Conservation (phyloP, 306 rosid genomes). For the Mucuna pruriens region DNA sequence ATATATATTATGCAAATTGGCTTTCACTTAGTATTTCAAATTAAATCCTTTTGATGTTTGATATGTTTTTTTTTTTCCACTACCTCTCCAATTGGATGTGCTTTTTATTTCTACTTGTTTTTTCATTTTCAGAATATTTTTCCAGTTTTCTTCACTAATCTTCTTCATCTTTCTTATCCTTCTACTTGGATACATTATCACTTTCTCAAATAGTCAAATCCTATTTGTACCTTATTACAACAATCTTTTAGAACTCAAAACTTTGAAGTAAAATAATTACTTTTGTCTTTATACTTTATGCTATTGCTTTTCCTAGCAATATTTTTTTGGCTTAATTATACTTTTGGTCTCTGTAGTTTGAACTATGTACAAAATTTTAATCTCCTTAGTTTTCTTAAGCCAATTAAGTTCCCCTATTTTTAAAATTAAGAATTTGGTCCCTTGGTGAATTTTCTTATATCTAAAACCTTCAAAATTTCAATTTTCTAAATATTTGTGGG, state of each 20-base stretch:
- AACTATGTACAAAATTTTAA: background rate
- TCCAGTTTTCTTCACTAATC: background rate
- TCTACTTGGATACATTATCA: background rate
- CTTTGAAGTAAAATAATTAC: background rate
- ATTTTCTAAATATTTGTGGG: background rate
- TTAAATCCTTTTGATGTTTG: slow-evolving; percentile 1
- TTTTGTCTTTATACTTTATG: background rate
- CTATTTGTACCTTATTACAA: background rate
- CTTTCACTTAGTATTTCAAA: background rate
- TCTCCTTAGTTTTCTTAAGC: background rate
- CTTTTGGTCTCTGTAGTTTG: background rate
- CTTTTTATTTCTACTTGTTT: background rate
- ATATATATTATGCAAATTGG: background rate
- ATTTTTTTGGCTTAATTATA: background rate
- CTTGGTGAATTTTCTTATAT: background rate
- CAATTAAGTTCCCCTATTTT: background rate
- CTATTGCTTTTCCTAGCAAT: slow-evolving; percentile 4
- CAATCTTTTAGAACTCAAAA: background rate
- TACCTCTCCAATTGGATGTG: background rate
- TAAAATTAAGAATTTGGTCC: background rate
- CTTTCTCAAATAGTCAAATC: background rate
- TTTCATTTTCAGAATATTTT: slow-evolving; percentile 5
- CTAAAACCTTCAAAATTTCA: background rate
- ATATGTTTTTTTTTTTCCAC: slow-evolving; percentile 6
- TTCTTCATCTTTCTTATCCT: background rate